Base-by-base conservation (phyloP, 75 land plant genomes). In the Gnetum montanum region DNA sequence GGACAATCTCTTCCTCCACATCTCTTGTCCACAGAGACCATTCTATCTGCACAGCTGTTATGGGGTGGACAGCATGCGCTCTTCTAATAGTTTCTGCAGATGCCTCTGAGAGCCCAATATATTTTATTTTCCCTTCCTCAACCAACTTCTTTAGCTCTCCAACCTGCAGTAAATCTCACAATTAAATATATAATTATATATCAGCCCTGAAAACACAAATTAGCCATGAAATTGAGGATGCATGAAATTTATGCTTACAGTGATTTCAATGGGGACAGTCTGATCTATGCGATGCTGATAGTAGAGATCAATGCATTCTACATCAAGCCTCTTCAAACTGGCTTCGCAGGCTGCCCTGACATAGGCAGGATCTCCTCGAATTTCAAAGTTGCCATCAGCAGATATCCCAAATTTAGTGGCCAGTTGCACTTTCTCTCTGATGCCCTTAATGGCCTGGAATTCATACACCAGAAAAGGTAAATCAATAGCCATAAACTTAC, bases 11-110 rank as follows among this genome's bases (percentile, higher is more conserved):
- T 38, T 80, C 80, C 56, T 84, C 88, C 24, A 80, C 57, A 38
- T 84, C 88, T 12, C 88, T 71, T 19, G 70, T 64, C 88, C 88
- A 84, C 31, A 84, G 60, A 73, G n/a, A n/a, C n/a, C n/a, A n/a
- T n/a, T n/a, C n/a, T n/a, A n/a, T n/a, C n/a, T n/a, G n/a, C n/a
- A n/a, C 6, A 16, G 78, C 74, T 30, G 73, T 74, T 8, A 80
- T 61, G 30, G 83, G 83, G 58, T 80, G 83, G n/a, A n/a, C n/a
- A n/a, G n/a, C n/a, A n/a, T n/a, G n/a, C n/a, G n/a, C n/a, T n/a
- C n/a, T n/a, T n/a, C n/a, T n/a, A n/a, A n/a, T n/a, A n/a, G n/a
- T n/a, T n/a, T n/a, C n/a, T n/a, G n/a, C n/a, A n/a, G n/a, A 76
- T 0, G 88, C 84, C 53, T 85, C 88, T 15, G 88, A 85, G 11